Evolutionary conservation across 108 stramenopile genomes (phyloP).

Genomic region (Mediolabrus comicus): DNA sequence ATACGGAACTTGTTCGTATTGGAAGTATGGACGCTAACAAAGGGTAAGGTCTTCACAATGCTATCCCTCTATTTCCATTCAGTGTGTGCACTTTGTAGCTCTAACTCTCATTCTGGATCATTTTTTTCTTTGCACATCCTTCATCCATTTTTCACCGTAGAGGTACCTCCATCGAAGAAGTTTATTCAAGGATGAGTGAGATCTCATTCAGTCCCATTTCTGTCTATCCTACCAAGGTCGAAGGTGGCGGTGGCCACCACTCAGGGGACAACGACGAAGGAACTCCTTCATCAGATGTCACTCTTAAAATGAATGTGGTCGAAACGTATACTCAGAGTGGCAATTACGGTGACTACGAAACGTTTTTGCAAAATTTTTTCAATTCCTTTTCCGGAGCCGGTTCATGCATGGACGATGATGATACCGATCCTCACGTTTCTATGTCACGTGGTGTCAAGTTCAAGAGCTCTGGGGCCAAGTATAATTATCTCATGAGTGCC

Average conservation of each 20-base stretch:
- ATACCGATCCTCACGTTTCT: slow-evolving; percentile 90
- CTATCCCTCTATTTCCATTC: too few relatives aligned
- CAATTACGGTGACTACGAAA: slow-evolving; percentile 69
- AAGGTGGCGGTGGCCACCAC: slow-evolving; percentile 84
- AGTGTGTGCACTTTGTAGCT: too few relatives aligned
- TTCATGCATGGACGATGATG: slow-evolving; percentile 90
- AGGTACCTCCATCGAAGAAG: slow-evolving; percentile 81
- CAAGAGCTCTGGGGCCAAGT: slow-evolving; percentile 71
- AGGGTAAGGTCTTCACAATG: too few relatives aligned
- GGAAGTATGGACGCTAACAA: slow-evolving; percentile 78
- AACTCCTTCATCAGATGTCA: slow-evolving; percentile 76
- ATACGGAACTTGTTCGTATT: slow-evolving; percentile 85
- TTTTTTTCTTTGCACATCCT: too few relatives aligned
- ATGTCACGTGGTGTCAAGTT: slow-evolving; percentile 91
- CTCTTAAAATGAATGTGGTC: slow-evolving; percentile 78
- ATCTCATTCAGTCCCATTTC: slow-evolving; percentile 76
- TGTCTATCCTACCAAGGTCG: slow-evolving; percentile 83
- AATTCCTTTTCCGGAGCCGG: slow-evolving; percentile 82
- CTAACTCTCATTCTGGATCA: too few relatives aligned
- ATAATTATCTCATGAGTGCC: slow-evolving; percentile 69
- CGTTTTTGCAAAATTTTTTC: slow-evolving; percentile 78
- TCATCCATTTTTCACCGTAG: slow-evolving; percentile 66
- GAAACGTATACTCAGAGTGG: slow-evolving; percentile 78
- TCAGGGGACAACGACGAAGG: slow-evolving; percentile 55
- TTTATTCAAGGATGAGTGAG: slow-evolving; percentile 73